Conservation (phyloP, 2,329 filamentous ascomycete species). For the Penicillium sp. region DNA sequence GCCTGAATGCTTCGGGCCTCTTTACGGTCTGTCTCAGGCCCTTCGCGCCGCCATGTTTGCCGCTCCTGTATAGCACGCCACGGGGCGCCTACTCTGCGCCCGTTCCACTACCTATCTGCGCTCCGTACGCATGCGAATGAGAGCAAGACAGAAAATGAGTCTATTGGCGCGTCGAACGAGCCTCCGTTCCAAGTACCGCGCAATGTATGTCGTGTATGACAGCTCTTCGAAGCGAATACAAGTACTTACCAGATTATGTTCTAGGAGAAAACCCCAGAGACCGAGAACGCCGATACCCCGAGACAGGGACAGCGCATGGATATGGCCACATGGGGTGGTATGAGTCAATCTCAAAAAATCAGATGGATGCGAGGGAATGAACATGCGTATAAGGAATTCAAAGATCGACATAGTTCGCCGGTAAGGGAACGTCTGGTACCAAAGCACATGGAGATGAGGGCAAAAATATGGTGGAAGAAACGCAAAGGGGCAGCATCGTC, state of each 20-base stretch:
- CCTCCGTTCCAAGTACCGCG: neutral
- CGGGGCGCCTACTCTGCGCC: slow-evolving; percentile 24
- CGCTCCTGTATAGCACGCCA: slow-evolving; percentile 31
- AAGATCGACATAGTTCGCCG: neutral
- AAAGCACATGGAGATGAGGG: too few relatives aligned
- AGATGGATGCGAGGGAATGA: too few relatives aligned
- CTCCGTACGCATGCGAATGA: slow-evolving; percentile 13
- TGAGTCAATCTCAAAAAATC: neutral
- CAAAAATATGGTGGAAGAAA: too few relatives aligned
- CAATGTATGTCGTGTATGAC: neutral
- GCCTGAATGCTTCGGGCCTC: slow-evolving; percentile 39
- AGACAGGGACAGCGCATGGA: neutral
- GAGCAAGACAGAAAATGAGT: neutral
- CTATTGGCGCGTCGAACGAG: neutral
- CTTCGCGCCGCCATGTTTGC: slow-evolving; percentile 36
- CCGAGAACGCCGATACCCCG: neutral
- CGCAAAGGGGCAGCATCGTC: neutral
- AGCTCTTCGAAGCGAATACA: neutral
- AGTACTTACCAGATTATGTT: neutral
- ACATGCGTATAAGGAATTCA: neutral
- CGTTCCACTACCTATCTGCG: slow-evolving; percentile 26
- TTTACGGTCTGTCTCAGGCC: slow-evolving; percentile 37
- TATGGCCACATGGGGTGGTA: neutral
- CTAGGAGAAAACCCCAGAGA: neutral
- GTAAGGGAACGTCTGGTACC: neutral